Percentiles rank a stretch among this genome's conserved stretches.
phyloP scores from a whole-genome alignment of 345 rosid species.

The Eucalyptus virginea region DNA sequence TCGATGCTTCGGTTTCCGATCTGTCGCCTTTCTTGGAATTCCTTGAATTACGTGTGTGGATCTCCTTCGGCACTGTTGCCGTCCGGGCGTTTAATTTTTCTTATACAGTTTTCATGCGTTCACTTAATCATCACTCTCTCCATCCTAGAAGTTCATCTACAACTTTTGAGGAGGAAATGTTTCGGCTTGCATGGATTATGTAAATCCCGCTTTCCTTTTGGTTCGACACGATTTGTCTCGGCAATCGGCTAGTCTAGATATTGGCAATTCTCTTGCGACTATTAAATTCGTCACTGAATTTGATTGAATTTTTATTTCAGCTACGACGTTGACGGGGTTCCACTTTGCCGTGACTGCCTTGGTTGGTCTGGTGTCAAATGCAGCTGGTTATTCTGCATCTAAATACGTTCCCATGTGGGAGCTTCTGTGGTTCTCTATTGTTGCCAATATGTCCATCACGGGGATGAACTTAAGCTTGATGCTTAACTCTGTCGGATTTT shows the following conservation, averaged over 20 bases:
- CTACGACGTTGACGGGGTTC: conserved; percentile 88
- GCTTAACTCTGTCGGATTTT: conserved; percentile 96
- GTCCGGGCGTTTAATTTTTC: background rate
- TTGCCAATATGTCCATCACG: conserved; percentile 79
- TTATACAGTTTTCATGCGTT: background rate
- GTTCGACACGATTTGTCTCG: background rate
- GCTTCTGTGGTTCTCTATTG: conserved; percentile 89
- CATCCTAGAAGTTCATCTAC: background rate
- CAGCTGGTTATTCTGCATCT: conserved; percentile 62
- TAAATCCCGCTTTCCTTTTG: background rate
- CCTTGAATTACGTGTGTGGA: background rate
- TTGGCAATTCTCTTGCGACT: background rate
- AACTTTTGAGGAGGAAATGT: background rate
- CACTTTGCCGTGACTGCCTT: conserved; percentile 85
- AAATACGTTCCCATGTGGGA: conserved; percentile 92
- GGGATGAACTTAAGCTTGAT: conserved; percentile 93
- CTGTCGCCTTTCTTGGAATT: background rate
- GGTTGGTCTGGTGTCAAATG: conserved; percentile 86
- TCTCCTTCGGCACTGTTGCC: background rate
- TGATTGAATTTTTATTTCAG: conserved; percentile 21
- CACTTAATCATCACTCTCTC: background rate
- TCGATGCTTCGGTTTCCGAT: background rate
- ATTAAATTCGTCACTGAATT: background rate
- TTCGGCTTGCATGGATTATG: background rate
- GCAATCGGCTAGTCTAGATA: background rate